Conservation (phyloP, 2,329 filamentous ascomycete species). For the Aspergillus unguis region DNA sequence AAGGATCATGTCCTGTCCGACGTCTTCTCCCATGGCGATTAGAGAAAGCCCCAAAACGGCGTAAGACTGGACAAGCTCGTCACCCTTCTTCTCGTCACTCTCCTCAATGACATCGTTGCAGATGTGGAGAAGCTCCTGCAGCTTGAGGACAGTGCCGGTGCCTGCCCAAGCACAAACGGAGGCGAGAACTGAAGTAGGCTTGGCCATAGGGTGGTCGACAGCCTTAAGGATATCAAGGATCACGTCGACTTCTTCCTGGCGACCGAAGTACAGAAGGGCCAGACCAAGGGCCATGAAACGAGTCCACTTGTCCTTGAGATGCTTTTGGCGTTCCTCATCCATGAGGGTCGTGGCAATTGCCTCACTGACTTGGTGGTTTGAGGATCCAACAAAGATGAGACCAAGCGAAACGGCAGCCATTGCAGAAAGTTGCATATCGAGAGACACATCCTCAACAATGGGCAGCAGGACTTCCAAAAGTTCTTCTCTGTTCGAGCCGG, state of each 20-base stretch:
- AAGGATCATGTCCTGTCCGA: conserved; percentile 98
- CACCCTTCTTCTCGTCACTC: conserved; percentile 88
- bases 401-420: conserved; percentile 92
- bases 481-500: conserved; percentile 87
- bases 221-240: conserved; percentile 95
- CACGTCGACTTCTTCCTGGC: conserved; percentile 98
- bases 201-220: conserved; percentile 94
- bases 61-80: conserved; percentile 93
- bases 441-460: conserved; percentile 75
- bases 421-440: conserved; percentile 92
- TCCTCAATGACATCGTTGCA: conserved; percentile 98
- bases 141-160: conserved; percentile 92
- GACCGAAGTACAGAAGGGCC: conserved; percentile 90
- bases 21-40: conserved; percentile 96
- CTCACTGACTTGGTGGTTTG: conserved; percentile 84
- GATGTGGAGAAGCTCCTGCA: conserved; percentile 94
- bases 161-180: conserved; percentile 98
- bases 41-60: conserved; percentile 90
- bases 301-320: conserved; percentile 97
- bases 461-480: conserved; percentile 82
- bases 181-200: conserved; percentile 88
- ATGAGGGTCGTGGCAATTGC: conserved; percentile 88
- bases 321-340: conserved; percentile 85
- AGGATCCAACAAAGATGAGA: conserved; percentile 88
- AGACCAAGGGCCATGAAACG: conserved; percentile 93